A percentile compares a stretch with the other conserved stretches of the same genome.
Conservation (phyloP, 2,329 filamentous ascomycete species). For the Xylaria arbuscula region DNA sequence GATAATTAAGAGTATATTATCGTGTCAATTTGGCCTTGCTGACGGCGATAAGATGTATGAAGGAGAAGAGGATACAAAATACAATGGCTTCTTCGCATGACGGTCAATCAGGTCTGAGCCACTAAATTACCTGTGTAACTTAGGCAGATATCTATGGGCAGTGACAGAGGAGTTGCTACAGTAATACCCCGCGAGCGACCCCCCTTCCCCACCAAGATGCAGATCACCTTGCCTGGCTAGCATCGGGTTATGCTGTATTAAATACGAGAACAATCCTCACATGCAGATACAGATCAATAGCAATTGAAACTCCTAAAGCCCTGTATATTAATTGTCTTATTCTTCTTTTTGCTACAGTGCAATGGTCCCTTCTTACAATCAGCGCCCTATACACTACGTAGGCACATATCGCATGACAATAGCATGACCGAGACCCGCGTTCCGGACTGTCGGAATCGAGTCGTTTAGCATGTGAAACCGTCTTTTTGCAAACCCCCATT, state of each 20-base stretch:
- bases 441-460: neutral
- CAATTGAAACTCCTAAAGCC: no score
- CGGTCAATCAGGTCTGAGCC: neutral
- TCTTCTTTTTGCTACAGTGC: neutral
- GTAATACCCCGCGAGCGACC: no score
- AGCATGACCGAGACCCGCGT: slow-evolving; percentile 9
- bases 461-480: slow-evolving; percentile 23
- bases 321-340: no score
- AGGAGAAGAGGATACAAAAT: neutral
- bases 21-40: neutral
- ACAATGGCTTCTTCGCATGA: neutral
- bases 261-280: no score
- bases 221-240: no score
- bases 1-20: neutral
- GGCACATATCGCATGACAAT: slow-evolving; percentile 20
- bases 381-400: neutral
- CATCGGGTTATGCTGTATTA: no score
- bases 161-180: no score
- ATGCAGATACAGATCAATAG: no score
- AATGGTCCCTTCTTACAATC: neutral
- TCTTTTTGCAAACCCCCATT: neutral
- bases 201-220: no score
- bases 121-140: neutral
- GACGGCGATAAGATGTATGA: neutral
- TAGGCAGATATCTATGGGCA: no score